Evolutionary conservation across 371 early-diverging fungal species (phyloP).

Genomic region (Apophysomyces sp.): DNA sequence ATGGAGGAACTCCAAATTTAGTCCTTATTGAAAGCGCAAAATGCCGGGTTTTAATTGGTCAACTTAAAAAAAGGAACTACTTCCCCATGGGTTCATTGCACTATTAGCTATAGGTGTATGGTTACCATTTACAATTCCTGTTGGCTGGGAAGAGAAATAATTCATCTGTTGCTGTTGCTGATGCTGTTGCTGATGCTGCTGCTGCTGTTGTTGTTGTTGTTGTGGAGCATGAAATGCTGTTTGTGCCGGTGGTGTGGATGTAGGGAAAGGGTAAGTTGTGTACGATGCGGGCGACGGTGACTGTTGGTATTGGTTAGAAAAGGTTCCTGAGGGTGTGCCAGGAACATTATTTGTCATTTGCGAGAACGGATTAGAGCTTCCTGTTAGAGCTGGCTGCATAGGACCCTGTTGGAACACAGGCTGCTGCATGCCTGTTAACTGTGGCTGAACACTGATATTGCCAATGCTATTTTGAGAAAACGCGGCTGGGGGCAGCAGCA

Average conservation of each 20-base stretch:
- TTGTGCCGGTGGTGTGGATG: slow-evolving; percentile 1
- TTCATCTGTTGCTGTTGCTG: slow-evolving; percentile 5
- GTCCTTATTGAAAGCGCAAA: slow-evolving; percentile 6
- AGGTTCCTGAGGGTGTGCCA: background rate
- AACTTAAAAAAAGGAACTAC: background rate
- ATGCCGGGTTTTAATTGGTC: background rate
- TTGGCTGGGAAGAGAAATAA: slow-evolving; percentile 3
- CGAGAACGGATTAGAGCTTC: slow-evolving; percentile 18
- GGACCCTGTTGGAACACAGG: background rate
- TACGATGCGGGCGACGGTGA: slow-evolving; percentile 1
- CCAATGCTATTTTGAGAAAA: background rate
- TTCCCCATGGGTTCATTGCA: background rate
- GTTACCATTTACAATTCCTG: background rate
- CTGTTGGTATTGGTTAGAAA: background rate
- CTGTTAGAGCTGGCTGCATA: slow-evolving; percentile 5
- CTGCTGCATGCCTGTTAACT: slow-evolving; percentile 1
- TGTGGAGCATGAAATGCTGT: slow-evolving; percentile 1
- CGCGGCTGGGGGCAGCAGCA: slow-evolving; percentile 1
- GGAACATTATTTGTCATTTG: slow-evolving; percentile 10
- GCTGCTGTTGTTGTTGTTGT: slow-evolving; percentile 10
- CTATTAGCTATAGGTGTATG: background rate
- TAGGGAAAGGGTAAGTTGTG: background rate
- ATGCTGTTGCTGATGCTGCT: slow-evolving; percentile 11
- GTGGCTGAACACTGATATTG: background rate
- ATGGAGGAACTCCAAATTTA: no score